Base-by-base conservation (phyloP, 179 eudicot genomes). In the Carnegiea gigantea region DNA sequence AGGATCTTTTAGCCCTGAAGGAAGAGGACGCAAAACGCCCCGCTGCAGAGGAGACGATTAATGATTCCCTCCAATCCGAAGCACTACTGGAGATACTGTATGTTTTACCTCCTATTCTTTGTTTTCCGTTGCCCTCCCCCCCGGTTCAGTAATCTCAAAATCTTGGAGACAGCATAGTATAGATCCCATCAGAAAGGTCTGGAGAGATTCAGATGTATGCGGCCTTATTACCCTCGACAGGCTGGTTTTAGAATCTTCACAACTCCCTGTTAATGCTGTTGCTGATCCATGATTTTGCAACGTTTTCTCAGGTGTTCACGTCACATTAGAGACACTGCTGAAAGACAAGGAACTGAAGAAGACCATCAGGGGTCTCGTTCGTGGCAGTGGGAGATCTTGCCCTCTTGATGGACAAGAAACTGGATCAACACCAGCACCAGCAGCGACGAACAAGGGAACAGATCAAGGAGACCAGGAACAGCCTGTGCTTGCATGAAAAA, bases 71-170 rank as follows among this genome's bases (percentile, higher is more conserved):
- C 99, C 53, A 96, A 96, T 83, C 99, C 99, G 21, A 96, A 92
- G 85, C 99, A 96, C 83, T 96, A 96, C 70, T 96, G 99, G 99
- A 86, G 98, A 90, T 96, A 71, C 86, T 96, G 99, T 96, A 90
- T 54, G 98, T 84, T 57, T 73, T 1, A 59, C 7, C 67, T 77
- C 44, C 48, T 33, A 53, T 30, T 17, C 7, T 80, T 70, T 80
- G 20, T 4, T 40, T 40, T 9, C 44, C 9, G 0, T 40, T 40
- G 44, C 6, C 24, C 54, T 15, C 46, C 23, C 28, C 11, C 7
- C 40, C n/a, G 1, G 6, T 64, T 64, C 28, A n/a, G 24, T 23
- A 62, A 20, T 57, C 62, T 57, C 62, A 57, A 57, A 17, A 33
- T 51, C 13, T 59, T 40, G 44, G 44, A 40, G 44, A 5, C 44